These are phyloP conservation scores for Ogataea salicorniae DNA, from an alignment of 805 yeast genomes.

Conservation along the genomic window DNA sequence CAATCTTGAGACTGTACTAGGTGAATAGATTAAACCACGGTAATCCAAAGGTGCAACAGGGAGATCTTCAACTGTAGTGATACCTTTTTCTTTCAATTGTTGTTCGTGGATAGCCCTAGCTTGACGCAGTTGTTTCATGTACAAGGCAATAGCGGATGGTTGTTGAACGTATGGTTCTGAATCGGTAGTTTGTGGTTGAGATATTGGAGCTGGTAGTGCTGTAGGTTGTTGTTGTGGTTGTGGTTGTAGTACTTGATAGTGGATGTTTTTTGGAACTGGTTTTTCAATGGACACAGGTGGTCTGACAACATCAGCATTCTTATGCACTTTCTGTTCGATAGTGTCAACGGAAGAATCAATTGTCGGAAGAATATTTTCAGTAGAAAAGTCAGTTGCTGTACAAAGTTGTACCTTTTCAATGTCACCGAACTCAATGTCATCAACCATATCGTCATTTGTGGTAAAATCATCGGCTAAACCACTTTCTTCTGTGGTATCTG, in stretches of 20 bases:
- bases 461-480: too few species aligned
- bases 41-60: slow-evolving; percentile 7
- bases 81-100: slow-evolving; percentile 16
- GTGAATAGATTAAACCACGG: slow-evolving; percentile 18
- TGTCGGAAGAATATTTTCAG: too few species aligned
- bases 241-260: neutral
- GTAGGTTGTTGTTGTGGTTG: neutral
- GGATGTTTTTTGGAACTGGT: neutral
- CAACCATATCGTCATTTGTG: too few species aligned
- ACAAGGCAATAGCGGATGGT: neutral
- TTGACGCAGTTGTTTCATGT: neutral
- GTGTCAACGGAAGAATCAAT: too few species aligned
- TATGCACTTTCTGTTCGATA: too few species aligned
- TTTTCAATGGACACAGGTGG: too few species aligned
- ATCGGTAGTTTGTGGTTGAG: neutral
- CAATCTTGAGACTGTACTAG: slow-evolving; percentile 19
- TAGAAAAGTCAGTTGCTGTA: too few species aligned
- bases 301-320: too few species aligned
- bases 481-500: too few species aligned
- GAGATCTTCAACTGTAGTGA: slow-evolving; percentile 15
- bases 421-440: too few species aligned
- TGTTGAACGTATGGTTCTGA: neutral
- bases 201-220: neutral
- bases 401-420: too few species aligned
- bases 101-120: slow-evolving; percentile 9